Evolutionary conservation across 176 grass and related monocot species (phyloP).

Genomic region (Microstegium vimineum): DNA sequence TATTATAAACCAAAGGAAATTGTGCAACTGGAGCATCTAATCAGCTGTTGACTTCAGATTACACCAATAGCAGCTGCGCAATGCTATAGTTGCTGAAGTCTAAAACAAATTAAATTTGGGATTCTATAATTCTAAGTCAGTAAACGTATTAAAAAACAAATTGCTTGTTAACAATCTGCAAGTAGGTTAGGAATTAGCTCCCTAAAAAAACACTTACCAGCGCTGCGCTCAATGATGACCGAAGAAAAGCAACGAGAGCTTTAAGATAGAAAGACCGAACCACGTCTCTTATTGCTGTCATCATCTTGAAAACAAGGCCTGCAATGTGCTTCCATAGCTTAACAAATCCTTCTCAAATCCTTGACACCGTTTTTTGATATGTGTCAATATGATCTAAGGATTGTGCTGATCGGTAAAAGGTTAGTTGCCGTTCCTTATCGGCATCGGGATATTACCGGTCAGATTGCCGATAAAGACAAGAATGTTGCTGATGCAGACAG

Average conservation of each 20-base stretch:
- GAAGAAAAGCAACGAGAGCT: slow-evolving; percentile 51
- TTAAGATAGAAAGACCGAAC: slow-evolving; percentile 46
- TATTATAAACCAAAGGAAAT: neutral
- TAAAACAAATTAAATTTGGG: neutral
- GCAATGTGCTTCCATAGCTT: slow-evolving; percentile 39
- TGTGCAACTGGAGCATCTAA: neutral
- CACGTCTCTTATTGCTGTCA: slow-evolving; percentile 31
- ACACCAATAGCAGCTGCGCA: neutral
- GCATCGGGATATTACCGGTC: no score
- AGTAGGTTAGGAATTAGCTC: neutral
- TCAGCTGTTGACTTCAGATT: neutral
- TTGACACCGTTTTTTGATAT: no score
- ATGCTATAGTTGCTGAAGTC: neutral
- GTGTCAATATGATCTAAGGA: no score
- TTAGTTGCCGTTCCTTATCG: no score
- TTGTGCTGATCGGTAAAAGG: no score
- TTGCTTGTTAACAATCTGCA: neutral
- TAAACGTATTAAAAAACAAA: neutral
- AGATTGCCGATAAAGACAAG: no score
- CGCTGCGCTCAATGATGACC: slow-evolving; percentile 46
- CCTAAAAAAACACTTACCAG: slow-evolving; percentile 38
- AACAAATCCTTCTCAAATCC: slow-evolving; percentile 48
- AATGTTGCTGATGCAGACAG: no score
- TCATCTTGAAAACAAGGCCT: slow-evolving; percentile 28
- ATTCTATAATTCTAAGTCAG: neutral